These are phyloP conservation scores for Brassica cretica DNA, from an alignment of 345 rosid genomes.

Conservation along the genomic window DNA sequence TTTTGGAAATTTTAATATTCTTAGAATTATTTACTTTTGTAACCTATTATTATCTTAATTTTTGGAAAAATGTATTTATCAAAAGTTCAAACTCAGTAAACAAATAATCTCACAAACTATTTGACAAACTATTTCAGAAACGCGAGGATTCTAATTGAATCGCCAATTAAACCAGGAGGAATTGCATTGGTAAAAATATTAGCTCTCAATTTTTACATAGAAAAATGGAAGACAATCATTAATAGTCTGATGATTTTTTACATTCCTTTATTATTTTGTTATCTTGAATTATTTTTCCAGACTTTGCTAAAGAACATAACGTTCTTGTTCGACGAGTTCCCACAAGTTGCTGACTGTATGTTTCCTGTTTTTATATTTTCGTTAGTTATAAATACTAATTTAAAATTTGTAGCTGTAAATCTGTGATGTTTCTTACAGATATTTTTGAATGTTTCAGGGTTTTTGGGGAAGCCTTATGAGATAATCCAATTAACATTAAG, in stretches of 20 bases:
- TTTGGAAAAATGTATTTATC: neutral
- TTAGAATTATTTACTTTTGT: neutral
- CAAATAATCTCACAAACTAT: neutral
- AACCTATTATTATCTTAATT: neutral
- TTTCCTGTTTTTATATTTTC: neutral
- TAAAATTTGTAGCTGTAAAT: neutral
- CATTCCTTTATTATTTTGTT: neutral
- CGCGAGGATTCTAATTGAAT: conserved; percentile 58
- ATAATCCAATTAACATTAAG: conserved; percentile 41
- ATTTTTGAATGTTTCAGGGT: conserved; percentile 47
- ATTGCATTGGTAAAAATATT: conserved; percentile 56
- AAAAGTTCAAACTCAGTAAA: neutral
- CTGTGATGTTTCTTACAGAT: neutral
- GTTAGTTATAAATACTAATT: neutral
- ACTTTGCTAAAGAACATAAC: conserved; percentile 54
- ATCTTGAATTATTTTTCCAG: conserved; percentile 37
- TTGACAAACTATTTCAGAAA: conserved; percentile 47
- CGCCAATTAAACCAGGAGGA: conserved; percentile 84
- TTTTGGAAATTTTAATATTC: neutral
- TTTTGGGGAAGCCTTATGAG: conserved; percentile 57
- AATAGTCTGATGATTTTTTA: neutral
- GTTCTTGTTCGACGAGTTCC: conserved; percentile 62
- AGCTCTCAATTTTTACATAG: neutral
- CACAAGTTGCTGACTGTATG: conserved; percentile 64
- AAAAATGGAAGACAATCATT: neutral